A percentile compares a stretch with the other conserved stretches of the same genome.
Conservation (phyloP, 2,329 filamentous ascomycete species). For the Parafenestella ontariensis region DNA sequence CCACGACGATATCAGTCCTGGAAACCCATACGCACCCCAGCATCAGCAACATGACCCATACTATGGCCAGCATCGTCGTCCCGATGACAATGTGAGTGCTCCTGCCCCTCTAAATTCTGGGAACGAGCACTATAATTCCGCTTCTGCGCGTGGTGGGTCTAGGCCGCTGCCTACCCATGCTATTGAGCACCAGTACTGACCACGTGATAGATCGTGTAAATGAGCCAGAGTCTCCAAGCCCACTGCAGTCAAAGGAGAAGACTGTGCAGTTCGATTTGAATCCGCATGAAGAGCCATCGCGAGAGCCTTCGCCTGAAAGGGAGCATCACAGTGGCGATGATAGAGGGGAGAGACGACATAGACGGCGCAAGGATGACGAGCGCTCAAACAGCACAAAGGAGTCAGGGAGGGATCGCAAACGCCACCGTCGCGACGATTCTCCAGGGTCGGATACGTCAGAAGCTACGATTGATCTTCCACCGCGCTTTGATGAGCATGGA, state of each 20-base stretch:
- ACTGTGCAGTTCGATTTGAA: slow-evolving; percentile 51
- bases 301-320: slow-evolving; percentile 20
- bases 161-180: slow-evolving; percentile 35
- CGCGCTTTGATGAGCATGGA: slow-evolving; percentile 45
- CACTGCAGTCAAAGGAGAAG: slow-evolving; percentile 32
- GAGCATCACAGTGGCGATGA: slow-evolving; percentile 5
- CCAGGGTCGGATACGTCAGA: slow-evolving; percentile 38
- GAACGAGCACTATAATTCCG: slow-evolving; percentile 32
- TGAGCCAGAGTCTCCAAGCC: slow-evolving; percentile 15
- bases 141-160: slow-evolving; percentile 44
- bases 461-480: slow-evolving; percentile 46
- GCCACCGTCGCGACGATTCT: slow-evolving; percentile 30
- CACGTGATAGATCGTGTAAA: slow-evolving; percentile 34
- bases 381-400: slow-evolving; percentile 23
- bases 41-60: slow-evolving; percentile 31
- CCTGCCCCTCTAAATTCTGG: slow-evolving; percentile 34
- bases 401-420: slow-evolving; percentile 24
- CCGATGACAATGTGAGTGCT: slow-evolving; percentile 61
- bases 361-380: slow-evolving; percentile 22
- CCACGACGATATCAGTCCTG: slow-evolving; percentile 35
- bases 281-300: slow-evolving; percentile 34
- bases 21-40: slow-evolving; percentile 37
- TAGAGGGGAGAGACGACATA: slow-evolving; percentile 8
- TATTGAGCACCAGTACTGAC: slow-evolving; percentile 7
- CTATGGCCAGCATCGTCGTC: slow-evolving; percentile 46